A percentile compares a stretch with the other conserved stretches of the same genome.
phyloP scores from a whole-genome alignment of 1,284 basidiomycete species.

The Entoloma clypeatum region DNA sequence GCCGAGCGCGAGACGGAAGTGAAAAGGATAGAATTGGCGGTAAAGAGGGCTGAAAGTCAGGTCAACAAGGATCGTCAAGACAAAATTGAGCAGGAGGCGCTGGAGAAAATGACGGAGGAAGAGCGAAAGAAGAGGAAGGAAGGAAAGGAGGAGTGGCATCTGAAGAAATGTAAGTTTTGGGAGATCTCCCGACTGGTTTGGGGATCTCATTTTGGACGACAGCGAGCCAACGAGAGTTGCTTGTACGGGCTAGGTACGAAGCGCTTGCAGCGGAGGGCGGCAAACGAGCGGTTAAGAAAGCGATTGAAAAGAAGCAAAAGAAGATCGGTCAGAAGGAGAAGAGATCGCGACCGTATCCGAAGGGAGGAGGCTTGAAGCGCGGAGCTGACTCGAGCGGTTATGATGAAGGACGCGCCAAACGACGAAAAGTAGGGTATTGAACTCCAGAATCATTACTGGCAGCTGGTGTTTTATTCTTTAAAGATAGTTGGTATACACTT shows the following conservation, averaged over 20 bases:
- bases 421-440: conserved; percentile 13
- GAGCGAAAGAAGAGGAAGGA: conserved; percentile 71
- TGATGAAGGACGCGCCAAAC: conserved; percentile 20
- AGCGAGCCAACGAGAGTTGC: conserved; percentile 77
- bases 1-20: conserved; percentile 69
- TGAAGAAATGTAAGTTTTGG: conserved; percentile 73
- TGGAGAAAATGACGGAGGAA: conserved; percentile 56
- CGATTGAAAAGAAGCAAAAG: conserved; percentile 84
- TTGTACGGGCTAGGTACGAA: conserved; percentile 74
- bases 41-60: conserved; percentile 75
- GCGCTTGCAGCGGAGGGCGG: conserved; percentile 73
- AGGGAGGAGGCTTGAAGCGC: conserved; percentile 19
- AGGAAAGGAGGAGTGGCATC: conserved; percentile 83
- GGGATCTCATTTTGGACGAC: conserved; percentile 13
- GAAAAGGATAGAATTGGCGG: conserved; percentile 67
- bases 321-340: conserved; percentile 90
- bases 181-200: conserved; percentile 3
- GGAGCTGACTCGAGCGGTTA: background rate
- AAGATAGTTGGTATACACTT: no score
- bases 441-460: no score
- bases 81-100: conserved; percentile 62
- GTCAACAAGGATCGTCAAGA: conserved; percentile 76
- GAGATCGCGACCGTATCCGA: conserved; percentile 68
- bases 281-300: conserved; percentile 78
- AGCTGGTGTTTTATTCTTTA: no score